Conservation (phyloP, 257 asterid genomes). For the Avicennia marina region DNA sequence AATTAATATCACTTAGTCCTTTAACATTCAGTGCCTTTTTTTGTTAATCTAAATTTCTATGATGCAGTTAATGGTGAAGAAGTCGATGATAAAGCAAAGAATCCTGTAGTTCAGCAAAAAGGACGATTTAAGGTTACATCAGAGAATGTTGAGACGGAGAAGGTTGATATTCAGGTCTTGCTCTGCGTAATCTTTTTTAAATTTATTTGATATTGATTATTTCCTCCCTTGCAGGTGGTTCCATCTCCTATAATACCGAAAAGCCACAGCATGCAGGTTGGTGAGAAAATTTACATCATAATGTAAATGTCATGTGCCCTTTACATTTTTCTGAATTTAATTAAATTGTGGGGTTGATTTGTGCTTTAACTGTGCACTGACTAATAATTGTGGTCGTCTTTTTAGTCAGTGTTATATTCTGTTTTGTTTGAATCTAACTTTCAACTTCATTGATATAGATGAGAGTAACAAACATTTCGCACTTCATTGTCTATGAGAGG, state of each 20-base stretch:
- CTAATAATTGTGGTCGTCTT: no score
- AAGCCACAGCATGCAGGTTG: slow-evolving; percentile 95
- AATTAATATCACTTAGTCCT: neutral
- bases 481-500: no score
- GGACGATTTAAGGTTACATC: slow-evolving; percentile 98
- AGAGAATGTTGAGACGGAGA: slow-evolving; percentile 75
- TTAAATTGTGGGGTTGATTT: neutral
- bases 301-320: no score
- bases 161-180: slow-evolving; percentile 31
- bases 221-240: slow-evolving; percentile 41
- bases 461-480: no score
- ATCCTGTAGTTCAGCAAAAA: slow-evolving; percentile 83
- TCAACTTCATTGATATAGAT: no score
- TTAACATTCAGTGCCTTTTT: neutral
- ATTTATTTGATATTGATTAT: slow-evolving; percentile 9
- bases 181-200: neutral
- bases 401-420: no score
- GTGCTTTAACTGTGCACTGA: no score
- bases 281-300: no score
- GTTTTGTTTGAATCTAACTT: no score
- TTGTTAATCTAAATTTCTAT: neutral
- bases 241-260: slow-evolving; percentile 60
- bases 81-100: slow-evolving; percentile 73
- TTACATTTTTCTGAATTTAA: no score
- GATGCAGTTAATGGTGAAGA: slow-evolving; percentile 68